These are phyloP conservation scores for Corylus americana DNA, from an alignment of 306 rosid genomes.

Conservation along the genomic window DNA sequence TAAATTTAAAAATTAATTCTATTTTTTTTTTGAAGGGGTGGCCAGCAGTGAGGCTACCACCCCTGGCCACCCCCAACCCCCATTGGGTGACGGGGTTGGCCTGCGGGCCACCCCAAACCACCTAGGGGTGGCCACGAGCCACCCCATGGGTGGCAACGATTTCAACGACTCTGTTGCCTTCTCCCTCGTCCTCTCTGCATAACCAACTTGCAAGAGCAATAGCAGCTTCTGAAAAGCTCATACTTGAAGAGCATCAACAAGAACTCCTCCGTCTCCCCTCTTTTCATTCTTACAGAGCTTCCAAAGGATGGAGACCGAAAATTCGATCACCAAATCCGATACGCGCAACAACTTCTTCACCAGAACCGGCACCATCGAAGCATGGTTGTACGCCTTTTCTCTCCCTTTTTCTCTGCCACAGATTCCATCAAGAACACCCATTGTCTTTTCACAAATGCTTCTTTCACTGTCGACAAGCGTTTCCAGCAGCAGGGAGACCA, in stretches of 20 bases:
- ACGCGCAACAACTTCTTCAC: conserved; percentile 74
- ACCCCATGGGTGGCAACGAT: conserved; percentile 22
- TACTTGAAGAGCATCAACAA: conserved; percentile 62
- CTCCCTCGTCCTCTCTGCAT: conserved; percentile 54
- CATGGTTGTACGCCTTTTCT: conserved; percentile 52
- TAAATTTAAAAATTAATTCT: too few species aligned
- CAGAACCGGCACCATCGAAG: conserved; percentile 64
- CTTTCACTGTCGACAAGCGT: conserved; percentile 63
- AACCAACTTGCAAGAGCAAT: conserved; percentile 73
- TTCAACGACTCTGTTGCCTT: conserved; percentile 71
- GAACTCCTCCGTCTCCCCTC: conserved; percentile 29
- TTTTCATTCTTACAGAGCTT: conserved; percentile 52
- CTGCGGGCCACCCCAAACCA: too few species aligned
- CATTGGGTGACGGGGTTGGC: too few species aligned
- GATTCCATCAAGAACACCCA: conserved; percentile 57
- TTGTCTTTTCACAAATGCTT: conserved; percentile 59
- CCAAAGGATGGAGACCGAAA: conserved; percentile 65
- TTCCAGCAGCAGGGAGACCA: conserved; percentile 64
- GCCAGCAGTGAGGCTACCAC: too few species aligned
- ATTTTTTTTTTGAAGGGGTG: too few species aligned
- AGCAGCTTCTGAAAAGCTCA: conserved; percentile 76
- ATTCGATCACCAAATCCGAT: conserved; percentile 55
- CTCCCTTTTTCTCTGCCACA: conserved; percentile 53
- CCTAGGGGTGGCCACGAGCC: too few species aligned
- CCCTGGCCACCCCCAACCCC: too few species aligned